Percentiles rank a stretch among this genome's conserved stretches.
These are phyloP conservation scores for Nyctanthes arbortristis DNA, from an alignment of 257 asterid genomes.

Conservation along the genomic window DNA sequence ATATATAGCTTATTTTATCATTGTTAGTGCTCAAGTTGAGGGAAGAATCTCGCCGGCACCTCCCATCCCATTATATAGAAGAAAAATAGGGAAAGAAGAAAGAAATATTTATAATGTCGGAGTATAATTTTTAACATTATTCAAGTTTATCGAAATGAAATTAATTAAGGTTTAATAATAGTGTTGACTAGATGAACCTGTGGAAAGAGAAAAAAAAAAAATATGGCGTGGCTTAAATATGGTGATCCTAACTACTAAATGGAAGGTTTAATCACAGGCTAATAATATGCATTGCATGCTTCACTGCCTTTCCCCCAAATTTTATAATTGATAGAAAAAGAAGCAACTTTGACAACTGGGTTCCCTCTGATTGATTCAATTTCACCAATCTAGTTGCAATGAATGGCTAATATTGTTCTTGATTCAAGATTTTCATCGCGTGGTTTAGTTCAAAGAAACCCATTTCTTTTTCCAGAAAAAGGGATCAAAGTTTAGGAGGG, in stretches of 20 bases:
- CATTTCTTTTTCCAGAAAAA: conserved; percentile 14
- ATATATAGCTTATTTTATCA: background rate
- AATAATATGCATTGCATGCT: background rate
- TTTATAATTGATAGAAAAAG: background rate
- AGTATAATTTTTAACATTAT: too few relatives aligned
- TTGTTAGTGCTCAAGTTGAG: conserved; percentile 2
- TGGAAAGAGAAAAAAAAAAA: too few relatives aligned
- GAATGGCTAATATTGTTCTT: conserved; percentile 4
- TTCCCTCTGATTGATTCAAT: background rate
- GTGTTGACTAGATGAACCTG: too few relatives aligned
- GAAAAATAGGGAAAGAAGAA: too few relatives aligned
- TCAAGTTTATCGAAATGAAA: too few relatives aligned
- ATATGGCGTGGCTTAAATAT: too few relatives aligned
- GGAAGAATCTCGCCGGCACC: background rate
- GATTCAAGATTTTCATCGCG: background rate
- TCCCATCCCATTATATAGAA: background rate
- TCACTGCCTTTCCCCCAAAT: background rate
- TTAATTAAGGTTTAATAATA: too few relatives aligned
- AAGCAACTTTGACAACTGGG: background rate
- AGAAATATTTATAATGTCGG: too few relatives aligned
- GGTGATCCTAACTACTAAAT: too few relatives aligned
- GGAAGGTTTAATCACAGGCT: too few relatives aligned
- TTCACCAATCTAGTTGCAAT: background rate
- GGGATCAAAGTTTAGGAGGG: conserved; percentile 2
- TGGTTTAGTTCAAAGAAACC: conserved; percentile 8